Evolutionary conservation across 768 basidiomycete species (phyloP).

Genomic region (Tulasnella sp.): DNA sequence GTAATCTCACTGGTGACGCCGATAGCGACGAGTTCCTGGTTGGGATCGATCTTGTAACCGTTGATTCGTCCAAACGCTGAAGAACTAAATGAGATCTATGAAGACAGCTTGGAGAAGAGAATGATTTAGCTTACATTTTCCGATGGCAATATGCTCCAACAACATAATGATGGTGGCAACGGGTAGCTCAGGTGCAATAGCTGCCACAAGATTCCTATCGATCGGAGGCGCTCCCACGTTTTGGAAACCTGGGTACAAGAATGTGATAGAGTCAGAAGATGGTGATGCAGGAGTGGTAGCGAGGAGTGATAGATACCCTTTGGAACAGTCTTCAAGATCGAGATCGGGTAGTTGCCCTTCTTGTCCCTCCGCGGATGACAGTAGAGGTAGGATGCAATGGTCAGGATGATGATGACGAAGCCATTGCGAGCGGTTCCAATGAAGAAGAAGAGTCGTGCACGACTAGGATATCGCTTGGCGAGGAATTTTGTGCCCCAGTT

Average conservation of each 20-base stretch:
- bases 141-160: slow-evolving; percentile 92
- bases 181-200: slow-evolving; percentile 65
- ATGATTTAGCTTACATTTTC: slow-evolving; percentile 59
- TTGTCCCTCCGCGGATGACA: slow-evolving; percentile 42
- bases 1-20: slow-evolving; percentile 57
- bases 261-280: not conserved
- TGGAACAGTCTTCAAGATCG: slow-evolving; percentile 73
- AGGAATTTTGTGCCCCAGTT: slow-evolving; percentile 45
- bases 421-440: slow-evolving; percentile 65
- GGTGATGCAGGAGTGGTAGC: not conserved
- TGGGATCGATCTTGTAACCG: slow-evolving; percentile 63
- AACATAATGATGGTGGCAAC: slow-evolving; percentile 82
- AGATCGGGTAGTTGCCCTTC: slow-evolving; percentile 69
- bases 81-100: not conserved
- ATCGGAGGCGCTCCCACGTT: slow-evolving; percentile 40
- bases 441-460: slow-evolving; percentile 70
- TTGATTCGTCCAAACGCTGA: slow-evolving; percentile 89
- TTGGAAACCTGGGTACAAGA: slow-evolving; percentile 25
- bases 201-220: slow-evolving; percentile 42
- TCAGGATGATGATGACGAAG: slow-evolving; percentile 80
- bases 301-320: slow-evolving; percentile 37
- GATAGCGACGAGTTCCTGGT: slow-evolving; percentile 73
- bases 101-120: not conserved
- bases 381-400: slow-evolving; percentile 76
- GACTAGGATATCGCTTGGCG: slow-evolving; percentile 50